A percentile compares a stretch with the other conserved stretches of the same genome.
These are phyloP conservation scores for Exserohilum rostratum DNA, from an alignment of 2,329 filamentous ascomycete genomes.

Conservation along the genomic window DNA sequence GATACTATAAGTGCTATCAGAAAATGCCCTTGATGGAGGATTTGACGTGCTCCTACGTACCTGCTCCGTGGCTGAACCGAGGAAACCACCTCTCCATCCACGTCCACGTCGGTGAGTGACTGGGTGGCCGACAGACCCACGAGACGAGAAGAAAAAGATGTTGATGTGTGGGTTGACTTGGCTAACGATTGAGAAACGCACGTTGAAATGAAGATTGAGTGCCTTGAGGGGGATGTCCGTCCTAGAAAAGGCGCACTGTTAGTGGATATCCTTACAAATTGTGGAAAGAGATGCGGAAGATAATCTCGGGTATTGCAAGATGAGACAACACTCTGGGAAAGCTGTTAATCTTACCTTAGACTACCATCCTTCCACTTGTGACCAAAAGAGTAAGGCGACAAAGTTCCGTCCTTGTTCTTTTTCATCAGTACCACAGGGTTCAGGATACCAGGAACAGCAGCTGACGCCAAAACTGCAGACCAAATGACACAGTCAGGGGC, in stretches of 20 bases:
- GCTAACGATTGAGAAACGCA: conserved; percentile 91
- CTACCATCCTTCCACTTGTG: conserved; percentile 99
- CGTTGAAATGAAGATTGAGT: conserved; percentile 95
- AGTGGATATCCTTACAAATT: neutral
- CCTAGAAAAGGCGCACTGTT: conserved; percentile 45
- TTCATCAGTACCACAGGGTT: conserved; percentile 94
- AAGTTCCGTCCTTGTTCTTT: conserved; percentile 76
- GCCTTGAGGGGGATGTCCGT: conserved; percentile 96
- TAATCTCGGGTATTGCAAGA: neutral
- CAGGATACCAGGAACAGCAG: conserved; percentile 92
- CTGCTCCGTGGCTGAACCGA: conserved; percentile 89
- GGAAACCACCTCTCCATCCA: conserved; percentile 94
- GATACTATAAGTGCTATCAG: conserved; percentile 57
- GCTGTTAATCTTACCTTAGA: conserved; percentile 52
- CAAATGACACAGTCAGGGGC: conserved; percentile 97
- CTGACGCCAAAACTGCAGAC: conserved; percentile 93
- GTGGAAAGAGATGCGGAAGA: neutral
- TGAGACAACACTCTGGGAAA: too few relatives aligned
- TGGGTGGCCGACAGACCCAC: conserved; percentile 87
- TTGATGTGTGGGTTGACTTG: conserved; percentile 97
- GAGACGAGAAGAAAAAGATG: conserved; percentile 96
- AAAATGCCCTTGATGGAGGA: neutral
- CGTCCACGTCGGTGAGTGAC: conserved; percentile 92
- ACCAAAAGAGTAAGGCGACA: conserved; percentile 92
- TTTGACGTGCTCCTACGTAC: neutral